Evolutionary conservation across 116 monocot genomes (phyloP).

Genomic region (Cymodocea nodosa): DNA sequence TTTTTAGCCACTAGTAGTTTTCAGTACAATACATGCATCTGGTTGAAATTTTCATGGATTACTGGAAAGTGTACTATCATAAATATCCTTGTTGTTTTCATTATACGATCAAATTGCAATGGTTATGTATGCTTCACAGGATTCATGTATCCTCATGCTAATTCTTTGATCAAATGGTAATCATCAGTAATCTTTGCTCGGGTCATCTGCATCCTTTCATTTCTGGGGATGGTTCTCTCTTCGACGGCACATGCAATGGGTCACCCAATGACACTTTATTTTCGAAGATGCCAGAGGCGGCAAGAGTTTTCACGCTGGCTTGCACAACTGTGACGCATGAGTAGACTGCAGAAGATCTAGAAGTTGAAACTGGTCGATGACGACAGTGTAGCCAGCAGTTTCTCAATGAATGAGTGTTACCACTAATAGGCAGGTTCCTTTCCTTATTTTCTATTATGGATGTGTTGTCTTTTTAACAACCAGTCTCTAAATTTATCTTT

Average conservation of each 20-base stretch:
- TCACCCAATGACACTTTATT: slow-evolving; percentile 1
- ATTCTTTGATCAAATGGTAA: not conserved
- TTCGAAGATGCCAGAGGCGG: slow-evolving; percentile 13
- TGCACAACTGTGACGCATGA: slow-evolving; percentile 75
- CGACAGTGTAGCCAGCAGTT: not conserved
- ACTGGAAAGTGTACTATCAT: too few relatives aligned
- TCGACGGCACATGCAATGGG: not conserved
- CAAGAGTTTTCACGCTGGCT: slow-evolving; percentile 21
- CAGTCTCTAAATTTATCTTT: too few relatives aligned
- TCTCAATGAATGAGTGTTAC: not conserved
- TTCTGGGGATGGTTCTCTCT: not conserved
- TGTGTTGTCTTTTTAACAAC: not conserved
- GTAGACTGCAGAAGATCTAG: slow-evolving; percentile 76
- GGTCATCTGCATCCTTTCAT: not conserved
- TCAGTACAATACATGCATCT: too few relatives aligned
- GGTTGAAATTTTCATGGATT: too few relatives aligned
- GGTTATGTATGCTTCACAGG: too few relatives aligned
- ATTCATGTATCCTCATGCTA: not conserved
- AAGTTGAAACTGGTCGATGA: slow-evolving; percentile 25
- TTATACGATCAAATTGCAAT: too few relatives aligned
- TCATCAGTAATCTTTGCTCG: slow-evolving; percentile 1
- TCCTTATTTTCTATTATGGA: not conserved
- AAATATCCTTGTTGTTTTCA: too few relatives aligned
- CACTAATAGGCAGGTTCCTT: slow-evolving; percentile 1
- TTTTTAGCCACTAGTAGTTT: too few relatives aligned